Conservation (phyloP, 495 filamentous ascomycete species). For the Sporormia fimetaria region DNA sequence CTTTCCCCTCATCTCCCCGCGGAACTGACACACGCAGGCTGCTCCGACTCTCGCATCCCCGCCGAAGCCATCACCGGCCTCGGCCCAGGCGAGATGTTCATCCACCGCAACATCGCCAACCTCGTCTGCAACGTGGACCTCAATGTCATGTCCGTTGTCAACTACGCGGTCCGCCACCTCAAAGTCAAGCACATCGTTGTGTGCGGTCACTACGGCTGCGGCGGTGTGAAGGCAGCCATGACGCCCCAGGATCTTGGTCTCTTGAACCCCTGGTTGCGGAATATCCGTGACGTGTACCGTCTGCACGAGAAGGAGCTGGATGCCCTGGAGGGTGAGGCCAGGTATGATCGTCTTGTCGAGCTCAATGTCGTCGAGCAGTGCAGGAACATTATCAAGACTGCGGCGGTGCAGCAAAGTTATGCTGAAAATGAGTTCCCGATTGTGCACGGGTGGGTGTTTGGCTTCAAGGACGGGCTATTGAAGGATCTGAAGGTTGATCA, state of each 20-base stretch:
- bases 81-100: constrained; percentile 48
- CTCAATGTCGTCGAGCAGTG: constrained; percentile 49
- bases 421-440: constrained; percentile 42
- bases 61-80: constrained; percentile 50
- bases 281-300: constrained; percentile 49
- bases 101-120: constrained; percentile 57
- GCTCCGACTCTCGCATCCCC: constrained; percentile 52
- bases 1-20: not conserved
- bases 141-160: constrained; percentile 47
- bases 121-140: constrained; percentile 42
- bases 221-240: constrained; percentile 52
- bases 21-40: constrained; percentile 27
- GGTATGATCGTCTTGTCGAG: constrained; percentile 48
- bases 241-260: constrained; percentile 45
- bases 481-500: constrained; percentile 39
- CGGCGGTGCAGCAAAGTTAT: constrained; percentile 44
- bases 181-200: constrained; percentile 54
- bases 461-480: constrained; percentile 41
- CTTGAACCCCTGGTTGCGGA: constrained; percentile 50
- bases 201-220: constrained; percentile 55
- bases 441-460: constrained; percentile 49
- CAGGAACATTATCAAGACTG: constrained; percentile 49
- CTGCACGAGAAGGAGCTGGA: constrained; percentile 47
- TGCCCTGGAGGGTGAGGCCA: constrained; percentile 36
- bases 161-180: constrained; percentile 49